phyloP scores from a whole-genome alignment of 176 grass and related monocot genomes.

The Musa schizocarpa region DNA sequence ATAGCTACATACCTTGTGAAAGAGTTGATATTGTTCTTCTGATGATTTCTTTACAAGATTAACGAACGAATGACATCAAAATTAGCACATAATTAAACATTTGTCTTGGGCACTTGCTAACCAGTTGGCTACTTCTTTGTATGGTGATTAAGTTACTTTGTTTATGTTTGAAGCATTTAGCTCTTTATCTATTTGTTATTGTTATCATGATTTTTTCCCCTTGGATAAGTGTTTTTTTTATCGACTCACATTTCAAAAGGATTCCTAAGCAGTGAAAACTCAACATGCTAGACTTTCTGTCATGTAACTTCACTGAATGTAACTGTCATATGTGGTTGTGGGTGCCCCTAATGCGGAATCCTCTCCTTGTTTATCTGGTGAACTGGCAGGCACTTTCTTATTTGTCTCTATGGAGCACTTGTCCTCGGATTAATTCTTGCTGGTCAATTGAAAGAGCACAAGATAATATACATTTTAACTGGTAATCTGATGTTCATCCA shows the following conservation, averaged over 20 bases:
- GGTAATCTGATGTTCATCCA: constrained; percentile 24
- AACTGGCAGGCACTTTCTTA: constrained; percentile 64
- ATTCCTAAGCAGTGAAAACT: background rate
- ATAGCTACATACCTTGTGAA: too few relatives aligned
- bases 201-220: background rate
- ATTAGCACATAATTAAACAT: too few relatives aligned
- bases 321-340: background rate
- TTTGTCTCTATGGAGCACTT: constrained; percentile 68
- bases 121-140: background rate
- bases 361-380: background rate
- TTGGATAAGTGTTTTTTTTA: background rate
- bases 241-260: background rate
- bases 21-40: too few relatives aligned
- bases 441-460: constrained; percentile 70
- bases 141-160: background rate
- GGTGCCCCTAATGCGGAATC: background rate
- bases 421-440: constrained; percentile 69
- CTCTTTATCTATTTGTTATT: background rate
- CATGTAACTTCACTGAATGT: background rate
- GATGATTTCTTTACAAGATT: too few relatives aligned
- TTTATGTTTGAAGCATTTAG: background rate
- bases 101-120: too few relatives aligned
- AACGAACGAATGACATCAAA: too few relatives aligned
- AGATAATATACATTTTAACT: constrained; percentile 83
- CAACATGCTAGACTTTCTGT: background rate